Percentiles rank a stretch among this genome's conserved stretches.
phyloP scores from a whole-genome alignment of 108 stramenopile genomes.

The Aurantiochytrium sp. region DNA sequence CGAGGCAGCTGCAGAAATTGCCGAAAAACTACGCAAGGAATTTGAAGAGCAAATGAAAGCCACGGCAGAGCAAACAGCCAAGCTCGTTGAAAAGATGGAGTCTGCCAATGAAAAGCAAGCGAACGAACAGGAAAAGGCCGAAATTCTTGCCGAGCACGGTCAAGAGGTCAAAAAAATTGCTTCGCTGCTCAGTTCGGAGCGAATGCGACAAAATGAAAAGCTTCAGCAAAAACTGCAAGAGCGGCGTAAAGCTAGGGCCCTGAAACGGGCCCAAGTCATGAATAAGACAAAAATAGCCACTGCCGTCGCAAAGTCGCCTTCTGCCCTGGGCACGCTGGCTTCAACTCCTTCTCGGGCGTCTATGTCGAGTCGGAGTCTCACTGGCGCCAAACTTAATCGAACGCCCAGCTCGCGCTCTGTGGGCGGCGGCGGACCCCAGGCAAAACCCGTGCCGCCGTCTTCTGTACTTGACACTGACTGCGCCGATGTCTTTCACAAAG shows the following conservation, averaged over 20 bases:
- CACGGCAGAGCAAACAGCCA: neutral
- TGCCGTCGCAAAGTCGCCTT: neutral
- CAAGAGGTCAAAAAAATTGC: neutral
- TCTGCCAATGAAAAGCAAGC: neutral
- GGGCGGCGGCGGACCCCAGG: neutral
- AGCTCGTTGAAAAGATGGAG: neutral
- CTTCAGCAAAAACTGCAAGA: neutral
- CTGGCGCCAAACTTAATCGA: neutral
- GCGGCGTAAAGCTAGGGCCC: neutral
- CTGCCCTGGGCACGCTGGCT: neutral
- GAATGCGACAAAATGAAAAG: neutral
- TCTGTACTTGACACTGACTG: neutral
- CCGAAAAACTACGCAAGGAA: neutral
- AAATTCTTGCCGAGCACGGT: neutral
- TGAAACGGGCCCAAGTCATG: neutral
- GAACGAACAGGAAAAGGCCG: conserved; percentile 1
- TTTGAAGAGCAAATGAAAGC: neutral
- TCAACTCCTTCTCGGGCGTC: neutral
- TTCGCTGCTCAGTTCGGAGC: neutral
- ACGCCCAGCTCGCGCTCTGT: neutral
- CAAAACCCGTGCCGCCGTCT: neutral
- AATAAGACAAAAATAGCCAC: neutral
- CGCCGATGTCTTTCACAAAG: neutral
- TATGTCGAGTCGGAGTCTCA: neutral
- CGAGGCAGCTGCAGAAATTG: neutral